phyloP scores from a whole-genome alignment of 495 filamentous ascomycete genomes.

The Aspergillus olivimuriae region DNA sequence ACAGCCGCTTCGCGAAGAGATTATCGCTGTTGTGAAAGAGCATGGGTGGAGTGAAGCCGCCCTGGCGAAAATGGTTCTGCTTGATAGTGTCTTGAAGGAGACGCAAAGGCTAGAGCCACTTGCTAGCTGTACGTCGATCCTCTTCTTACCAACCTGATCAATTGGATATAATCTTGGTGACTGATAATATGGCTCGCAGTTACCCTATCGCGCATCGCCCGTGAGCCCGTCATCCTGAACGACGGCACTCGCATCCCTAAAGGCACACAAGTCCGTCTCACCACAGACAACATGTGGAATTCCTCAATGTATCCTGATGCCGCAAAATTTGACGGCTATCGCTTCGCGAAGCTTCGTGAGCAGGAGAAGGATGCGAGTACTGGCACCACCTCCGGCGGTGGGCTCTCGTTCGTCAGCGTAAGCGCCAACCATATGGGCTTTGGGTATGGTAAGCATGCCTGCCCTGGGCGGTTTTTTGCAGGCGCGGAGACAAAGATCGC shows the following conservation, averaged over 20 bases:
- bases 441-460: conserved; percentile 10
- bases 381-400: not conserved
- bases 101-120: conserved; percentile 9
- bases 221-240: conserved; percentile 14
- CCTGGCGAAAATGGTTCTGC: conserved; percentile 6
- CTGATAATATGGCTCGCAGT: too few relatives aligned
- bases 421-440: conserved; percentile 8
- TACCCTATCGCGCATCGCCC: conserved; percentile 28
- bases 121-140: not conserved
- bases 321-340: conserved; percentile 31
- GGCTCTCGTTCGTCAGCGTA: too few relatives aligned
- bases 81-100: conserved; percentile 15
- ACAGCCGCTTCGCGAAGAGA: conserved; percentile 3
- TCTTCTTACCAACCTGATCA: not conserved
- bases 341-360: conserved; percentile 31
- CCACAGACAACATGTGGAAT: conserved; percentile 21
- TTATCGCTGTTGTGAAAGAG: not conserved
- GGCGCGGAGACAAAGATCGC: too few relatives aligned
- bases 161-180: too few relatives aligned
- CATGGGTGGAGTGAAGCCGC: not conserved
- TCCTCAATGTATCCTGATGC: conserved; percentile 29
- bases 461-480: too few relatives aligned
- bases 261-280: conserved; percentile 20
- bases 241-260: conserved; percentile 18
- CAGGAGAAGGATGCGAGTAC: conserved; percentile 4